A percentile compares a stretch with the other conserved stretches of the same genome.
phyloP scores from a whole-genome alignment of 2,329 filamentous ascomycete genomes.

The Trichoderma atrobrunneum region DNA sequence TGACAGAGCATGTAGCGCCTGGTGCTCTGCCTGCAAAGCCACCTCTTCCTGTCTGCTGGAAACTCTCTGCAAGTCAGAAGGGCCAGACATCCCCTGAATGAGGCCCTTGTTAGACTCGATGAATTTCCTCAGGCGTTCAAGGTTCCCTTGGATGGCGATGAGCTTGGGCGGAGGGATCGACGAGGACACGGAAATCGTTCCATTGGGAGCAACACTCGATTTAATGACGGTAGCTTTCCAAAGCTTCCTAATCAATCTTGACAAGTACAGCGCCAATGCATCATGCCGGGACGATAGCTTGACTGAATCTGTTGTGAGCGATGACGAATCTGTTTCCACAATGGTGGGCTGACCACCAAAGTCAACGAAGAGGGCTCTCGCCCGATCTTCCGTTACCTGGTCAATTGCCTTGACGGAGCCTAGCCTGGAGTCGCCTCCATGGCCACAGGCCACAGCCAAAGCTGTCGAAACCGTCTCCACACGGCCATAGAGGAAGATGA shows the following conservation, averaged over 20 bases:
- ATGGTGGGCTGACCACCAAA: conserved; percentile 84
- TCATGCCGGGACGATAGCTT: conserved; percentile 85
- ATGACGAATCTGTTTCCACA: conserved; percentile 71
- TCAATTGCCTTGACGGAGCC: conserved; percentile 77
- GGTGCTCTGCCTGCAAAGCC: conserved; percentile 88
- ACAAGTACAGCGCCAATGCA: conserved; percentile 82
- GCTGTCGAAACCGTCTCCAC: conserved; percentile 88
- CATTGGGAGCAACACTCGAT: conserved; percentile 49
- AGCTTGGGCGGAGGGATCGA: conserved; percentile 68
- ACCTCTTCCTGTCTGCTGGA: conserved; percentile 86
- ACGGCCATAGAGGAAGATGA: conserved; percentile 82
- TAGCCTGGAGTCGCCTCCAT: conserved; percentile 72
- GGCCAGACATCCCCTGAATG: conserved; percentile 91
- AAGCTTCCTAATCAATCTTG: conserved; percentile 80
- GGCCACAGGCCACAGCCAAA: conserved; percentile 89
- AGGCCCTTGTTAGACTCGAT: conserved; percentile 83
- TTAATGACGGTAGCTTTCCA: conserved; percentile 79
- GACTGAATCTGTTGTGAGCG: conserved; percentile 75
- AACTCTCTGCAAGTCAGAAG: conserved; percentile 75
- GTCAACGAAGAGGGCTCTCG: conserved; percentile 84
- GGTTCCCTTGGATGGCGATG: conserved; percentile 71
- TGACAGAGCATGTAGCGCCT: conserved; percentile 82
- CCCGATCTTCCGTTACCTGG: conserved; percentile 79
- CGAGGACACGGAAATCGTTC: conserved; percentile 62
- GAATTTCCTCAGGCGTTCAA: conserved; percentile 77